These are phyloP conservation scores for Russula foetens DNA, from an alignment of 768 basidiomycete species.

Conservation along the genomic window DNA sequence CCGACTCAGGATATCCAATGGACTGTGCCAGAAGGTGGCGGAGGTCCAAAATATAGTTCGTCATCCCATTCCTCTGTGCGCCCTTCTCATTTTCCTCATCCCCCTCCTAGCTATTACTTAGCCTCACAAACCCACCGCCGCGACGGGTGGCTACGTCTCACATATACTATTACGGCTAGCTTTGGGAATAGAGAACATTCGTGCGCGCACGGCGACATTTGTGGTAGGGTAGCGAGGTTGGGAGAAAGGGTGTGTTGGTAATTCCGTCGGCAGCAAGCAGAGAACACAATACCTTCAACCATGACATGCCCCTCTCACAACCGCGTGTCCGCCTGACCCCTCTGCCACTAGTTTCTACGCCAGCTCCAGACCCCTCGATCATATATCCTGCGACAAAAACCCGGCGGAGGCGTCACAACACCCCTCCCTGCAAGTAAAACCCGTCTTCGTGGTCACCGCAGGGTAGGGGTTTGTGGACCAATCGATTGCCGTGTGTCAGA, in stretches of 20 bases:
- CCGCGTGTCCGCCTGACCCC: conserved; percentile 13
- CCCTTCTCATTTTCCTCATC: background rate
- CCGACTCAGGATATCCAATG: conserved; percentile 96
- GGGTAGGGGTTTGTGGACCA: background rate
- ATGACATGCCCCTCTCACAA: background rate
- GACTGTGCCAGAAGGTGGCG: conserved; percentile 94
- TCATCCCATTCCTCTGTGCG: background rate
- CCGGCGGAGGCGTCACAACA: background rate
- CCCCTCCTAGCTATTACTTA: conserved; percentile 13
- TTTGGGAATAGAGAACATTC: background rate
- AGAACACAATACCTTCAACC: background rate
- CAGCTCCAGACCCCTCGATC: conserved; percentile 5
- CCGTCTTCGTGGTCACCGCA: background rate
- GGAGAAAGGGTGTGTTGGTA: background rate
- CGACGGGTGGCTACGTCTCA: background rate
- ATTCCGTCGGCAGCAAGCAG: background rate
- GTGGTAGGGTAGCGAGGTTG: conserved; percentile 7
- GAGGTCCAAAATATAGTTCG: conserved; percentile 91
- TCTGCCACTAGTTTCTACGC: conserved; percentile 7
- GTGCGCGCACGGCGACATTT: background rate
- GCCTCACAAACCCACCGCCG: background rate
- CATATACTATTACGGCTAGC: background rate
- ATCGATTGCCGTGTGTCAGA: background rate
- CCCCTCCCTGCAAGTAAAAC: background rate
- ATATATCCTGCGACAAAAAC: background rate